These are phyloP conservation scores for Hippophae tibetana DNA, from an alignment of 306 rosid species.

Conservation along the genomic window DNA sequence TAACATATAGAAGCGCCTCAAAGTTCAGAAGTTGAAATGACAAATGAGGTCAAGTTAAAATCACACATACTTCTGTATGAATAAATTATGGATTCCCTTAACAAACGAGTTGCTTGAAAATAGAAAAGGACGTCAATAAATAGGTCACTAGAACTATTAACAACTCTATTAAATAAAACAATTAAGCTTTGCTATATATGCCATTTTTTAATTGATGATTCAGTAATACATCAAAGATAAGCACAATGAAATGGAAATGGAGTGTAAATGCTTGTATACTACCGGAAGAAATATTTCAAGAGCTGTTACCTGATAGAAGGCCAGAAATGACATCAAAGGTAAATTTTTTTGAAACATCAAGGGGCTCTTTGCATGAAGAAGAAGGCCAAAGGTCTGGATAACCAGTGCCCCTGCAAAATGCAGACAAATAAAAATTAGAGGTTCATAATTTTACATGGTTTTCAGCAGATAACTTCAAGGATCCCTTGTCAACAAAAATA, in stretches of 20 bases:
- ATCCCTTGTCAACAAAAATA: too few relatives aligned
- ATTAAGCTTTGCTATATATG: neutral
- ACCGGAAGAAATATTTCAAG: slow-evolving; percentile 13
- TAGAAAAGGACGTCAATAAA: too few relatives aligned
- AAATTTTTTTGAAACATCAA: slow-evolving; percentile 71
- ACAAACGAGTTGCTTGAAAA: too few relatives aligned
- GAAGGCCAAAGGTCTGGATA: slow-evolving; percentile 98
- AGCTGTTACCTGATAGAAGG: slow-evolving; percentile 67
- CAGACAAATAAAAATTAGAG: slow-evolving; percentile 8
- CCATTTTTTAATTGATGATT: too few relatives aligned
- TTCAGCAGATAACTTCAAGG: too few relatives aligned
- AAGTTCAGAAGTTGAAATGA: too few relatives aligned
- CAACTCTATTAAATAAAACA: neutral
- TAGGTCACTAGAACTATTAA: too few relatives aligned
- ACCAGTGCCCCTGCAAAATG: slow-evolving; percentile 69
- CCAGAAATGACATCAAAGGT: slow-evolving; percentile 83
- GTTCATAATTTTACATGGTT: neutral
- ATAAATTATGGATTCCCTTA: too few relatives aligned
- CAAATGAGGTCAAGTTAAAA: too few relatives aligned
- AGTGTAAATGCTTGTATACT: neutral
- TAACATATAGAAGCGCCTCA: too few relatives aligned
- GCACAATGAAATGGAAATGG: neutral
- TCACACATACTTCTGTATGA: too few relatives aligned
- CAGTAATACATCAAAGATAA: too few relatives aligned
- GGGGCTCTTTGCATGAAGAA: slow-evolving; percentile 75